Evolutionary conservation across 768 basidiomycete genomes (phyloP).

Genomic region (Agrocybe chaxingu): DNA sequence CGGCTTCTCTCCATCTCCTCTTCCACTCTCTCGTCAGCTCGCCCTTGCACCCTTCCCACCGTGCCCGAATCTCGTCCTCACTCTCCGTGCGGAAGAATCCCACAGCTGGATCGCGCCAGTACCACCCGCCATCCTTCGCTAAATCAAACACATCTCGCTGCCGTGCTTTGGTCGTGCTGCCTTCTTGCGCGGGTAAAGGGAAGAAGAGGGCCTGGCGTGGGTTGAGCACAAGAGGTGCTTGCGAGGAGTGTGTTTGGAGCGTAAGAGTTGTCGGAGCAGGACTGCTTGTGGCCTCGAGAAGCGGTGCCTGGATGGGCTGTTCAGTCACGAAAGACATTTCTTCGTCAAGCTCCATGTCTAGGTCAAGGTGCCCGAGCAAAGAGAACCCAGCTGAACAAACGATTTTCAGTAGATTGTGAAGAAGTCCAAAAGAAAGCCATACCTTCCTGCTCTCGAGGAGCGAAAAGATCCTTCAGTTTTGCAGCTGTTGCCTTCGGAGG

Average conservation of each 20-base stretch:
- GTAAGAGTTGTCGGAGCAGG: slow-evolving; percentile 10
- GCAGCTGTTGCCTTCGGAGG: slow-evolving; percentile 22
- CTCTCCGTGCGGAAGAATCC: slow-evolving; percentile 50
- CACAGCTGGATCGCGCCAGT: slow-evolving; percentile 38
- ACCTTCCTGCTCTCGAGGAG: slow-evolving; percentile 67
- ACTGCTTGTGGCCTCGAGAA: slow-evolving; percentile 7
- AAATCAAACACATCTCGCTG: slow-evolving; percentile 48
- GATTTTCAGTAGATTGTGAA: neutral
- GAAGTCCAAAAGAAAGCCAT: slow-evolving; percentile 1
- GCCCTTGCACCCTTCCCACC: slow-evolving; percentile 69
- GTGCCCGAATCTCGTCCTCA: slow-evolving; percentile 57
- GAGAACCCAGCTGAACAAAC: slow-evolving; percentile 60
- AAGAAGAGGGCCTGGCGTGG: slow-evolving; percentile 62
- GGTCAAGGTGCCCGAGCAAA: slow-evolving; percentile 68
- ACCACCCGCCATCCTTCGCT: slow-evolving; percentile 45
- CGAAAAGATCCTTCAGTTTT: slow-evolving; percentile 68
- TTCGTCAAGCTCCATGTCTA: slow-evolving; percentile 71
- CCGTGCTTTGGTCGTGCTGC: slow-evolving; percentile 24
- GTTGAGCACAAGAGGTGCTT: slow-evolving; percentile 39
- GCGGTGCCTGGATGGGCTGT: slow-evolving; percentile 3
- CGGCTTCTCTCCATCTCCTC: slow-evolving; percentile 70
- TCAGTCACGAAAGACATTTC: slow-evolving; percentile 34
- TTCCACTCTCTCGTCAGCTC: slow-evolving; percentile 78
- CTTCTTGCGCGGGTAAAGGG: slow-evolving; percentile 34
- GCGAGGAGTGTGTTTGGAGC: slow-evolving; percentile 18